phyloP scores from a whole-genome alignment of 2,329 filamentous ascomycete species.

The Hyphodiscus sp. region DNA sequence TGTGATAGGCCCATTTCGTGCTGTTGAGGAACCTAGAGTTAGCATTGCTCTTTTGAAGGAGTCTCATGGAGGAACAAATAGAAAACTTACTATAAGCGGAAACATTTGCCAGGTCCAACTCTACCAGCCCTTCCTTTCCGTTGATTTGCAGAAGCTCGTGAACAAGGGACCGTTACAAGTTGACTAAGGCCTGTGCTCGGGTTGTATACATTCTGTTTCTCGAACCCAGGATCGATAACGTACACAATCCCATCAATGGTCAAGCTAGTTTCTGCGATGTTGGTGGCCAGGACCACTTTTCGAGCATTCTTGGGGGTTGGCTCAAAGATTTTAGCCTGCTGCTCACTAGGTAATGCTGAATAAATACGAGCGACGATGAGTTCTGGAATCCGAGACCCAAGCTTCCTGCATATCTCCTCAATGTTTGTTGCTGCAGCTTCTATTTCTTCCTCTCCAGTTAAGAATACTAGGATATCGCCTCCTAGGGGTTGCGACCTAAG shows the following conservation, averaged over 20 bases:
- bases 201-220: slow-evolving; percentile 93
- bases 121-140: slow-evolving; percentile 87
- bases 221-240: slow-evolving; percentile 91
- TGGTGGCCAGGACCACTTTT: slow-evolving; percentile 91
- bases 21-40: too few species aligned
- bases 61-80: too few species aligned
- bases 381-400: slow-evolving; percentile 78
- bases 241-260: slow-evolving; percentile 96
- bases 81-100: slow-evolving; percentile 60
- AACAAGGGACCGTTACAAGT: slow-evolving; percentile 84
- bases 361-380: slow-evolving; percentile 92
- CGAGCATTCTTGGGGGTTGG: slow-evolving; percentile 78
- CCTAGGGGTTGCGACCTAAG: too few species aligned
- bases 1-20: slow-evolving; percentile 89
- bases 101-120: slow-evolving; percentile 87
- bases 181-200: slow-evolving; percentile 88
- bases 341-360: slow-evolving; percentile 81
- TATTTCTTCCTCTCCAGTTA: slow-evolving; percentile 96
- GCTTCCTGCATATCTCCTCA: slow-evolving; percentile 76
- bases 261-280: slow-evolving; percentile 92
- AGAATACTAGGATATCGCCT: slow-evolving; percentile 89
- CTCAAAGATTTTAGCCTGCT: slow-evolving; percentile 92
- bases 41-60: too few species aligned
- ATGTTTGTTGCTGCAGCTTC: slow-evolving; percentile 80
- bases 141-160: slow-evolving; percentile 86